Evolutionary conservation across 2,329 filamentous ascomycete species (phyloP), one percentile per base, ranked within the genome.

Genomic region (Aspergillus pseudotamarii): DNA sequence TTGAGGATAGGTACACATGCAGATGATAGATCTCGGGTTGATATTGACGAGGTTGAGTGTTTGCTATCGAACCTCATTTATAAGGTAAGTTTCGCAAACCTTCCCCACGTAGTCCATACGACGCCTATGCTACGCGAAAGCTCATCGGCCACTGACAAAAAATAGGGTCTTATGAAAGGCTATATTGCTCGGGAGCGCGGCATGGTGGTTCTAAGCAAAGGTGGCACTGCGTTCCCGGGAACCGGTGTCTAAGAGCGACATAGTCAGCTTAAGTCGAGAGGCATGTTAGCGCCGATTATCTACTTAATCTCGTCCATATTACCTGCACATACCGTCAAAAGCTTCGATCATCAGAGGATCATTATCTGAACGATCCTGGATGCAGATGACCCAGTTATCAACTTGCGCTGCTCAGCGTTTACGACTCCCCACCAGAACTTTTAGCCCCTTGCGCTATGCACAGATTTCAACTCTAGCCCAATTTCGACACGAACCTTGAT

Each of bases 31-130:
- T 79, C 91, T 73, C 80, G 83, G 38, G 83, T 96, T 38, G 95
- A 97, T 71, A 85, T 86, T 36, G 96, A 99, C 74, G 95, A 99
- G 78, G 94, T 98, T 4, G 96, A 99, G 78, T 99, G 95, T 77
- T 81, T 97, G 71, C 76, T 99, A 72, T 93, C 95, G 32, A 98
- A 97, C 76, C 92, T 97, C 86, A 97, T 99, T 66, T 99, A 98
- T 83, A 99, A 98, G 88, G 94, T 96, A 79, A 64, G 82, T 79
- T 28, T 11, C 4, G 8, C 14, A 32, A 19, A 11, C 8, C 2
- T 6, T 51, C 30, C 9, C 5, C 28, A 30, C 14, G 8, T 21
- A n/a, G 28, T 19, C 6, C 11, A 26, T 23, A 12, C 45, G 23
- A 12, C 5, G 6, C 16, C 5, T 48, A 50, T 30, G 9, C 23